Base-by-base conservation (phyloP, 2,329 filamentous ascomycete species). In the Pseudogymnoascus sp. region DNA sequence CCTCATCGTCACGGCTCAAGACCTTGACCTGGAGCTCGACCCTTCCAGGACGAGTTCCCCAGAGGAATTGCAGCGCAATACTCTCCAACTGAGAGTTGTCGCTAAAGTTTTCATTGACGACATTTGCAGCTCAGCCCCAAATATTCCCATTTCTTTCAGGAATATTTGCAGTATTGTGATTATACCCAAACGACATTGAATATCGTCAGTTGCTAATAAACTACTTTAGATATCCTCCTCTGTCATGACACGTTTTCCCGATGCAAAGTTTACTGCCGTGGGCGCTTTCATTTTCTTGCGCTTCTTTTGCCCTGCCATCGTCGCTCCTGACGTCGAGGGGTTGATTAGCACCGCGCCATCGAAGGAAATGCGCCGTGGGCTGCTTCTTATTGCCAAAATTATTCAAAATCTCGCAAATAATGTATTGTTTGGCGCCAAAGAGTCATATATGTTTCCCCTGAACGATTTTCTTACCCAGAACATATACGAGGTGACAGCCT, bases 381-480 rank as follows among this genome's bases (percentile, higher is more conserved):
- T 89, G 5, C 76, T 89, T 30, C 77, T 89, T 33, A 88, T 89
- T 65, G 85, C 86, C 58, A 89, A 89, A 69, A 82, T 89, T 62
- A 82, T 89, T 20, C 86, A 89, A 66, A 88, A 88, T 67, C 75
- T 89, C 36, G 86, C 86, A 36, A 89, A 89, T 67, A 89, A 89
- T 62, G 85, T 88, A 28, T 75, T 88, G 1, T 89, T 89, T 66
- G 86, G 86, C 3, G 84, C 84, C 35, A 89, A 89, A 71, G 86
- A 89, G 68, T 83, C 84, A 3, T 89, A 87, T 68, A 89, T 89
- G 86, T 86, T 84, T 64, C 84, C 86, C 1, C 73, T 89, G 20
- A 88, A 89, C 68, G 81, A 86, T 62, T 89, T 89, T 63, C 72
- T 89, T 20, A 83, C 84, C 0, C 78, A 86, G 64, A 86, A 89